A percentile compares a stretch with the other conserved stretches of the same genome.
These are phyloP conservation scores for Penium margaritaceum DNA, from an alignment of 139 green algal genomes.

Conservation along the genomic window DNA sequence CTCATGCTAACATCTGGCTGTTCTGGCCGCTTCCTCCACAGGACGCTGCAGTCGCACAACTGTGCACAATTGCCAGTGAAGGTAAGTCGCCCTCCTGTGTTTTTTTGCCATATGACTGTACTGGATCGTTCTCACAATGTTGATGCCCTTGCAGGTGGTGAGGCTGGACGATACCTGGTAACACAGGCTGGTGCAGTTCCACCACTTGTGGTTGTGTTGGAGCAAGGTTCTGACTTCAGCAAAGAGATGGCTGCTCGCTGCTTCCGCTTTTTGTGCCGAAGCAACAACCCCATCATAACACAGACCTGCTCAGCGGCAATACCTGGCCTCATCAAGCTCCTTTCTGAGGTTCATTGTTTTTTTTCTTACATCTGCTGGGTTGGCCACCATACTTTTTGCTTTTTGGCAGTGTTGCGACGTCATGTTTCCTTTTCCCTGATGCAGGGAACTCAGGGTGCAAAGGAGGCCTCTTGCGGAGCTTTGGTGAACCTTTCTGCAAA, in stretches of 20 bases:
- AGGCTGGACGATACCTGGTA: constrained; percentile 5
- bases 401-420: too few species aligned
- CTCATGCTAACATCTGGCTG: neutral
- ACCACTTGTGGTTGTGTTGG: constrained; percentile 13
- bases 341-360: too few species aligned
- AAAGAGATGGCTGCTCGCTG: constrained; percentile 13
- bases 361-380: too few species aligned
- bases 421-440: too few species aligned
- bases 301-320: constrained; percentile 9
- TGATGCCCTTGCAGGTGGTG: neutral
- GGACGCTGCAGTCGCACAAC: neutral
- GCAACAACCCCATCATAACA: constrained; percentile 21
- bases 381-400: too few species aligned
- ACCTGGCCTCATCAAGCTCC: constrained; percentile 1
- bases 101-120: neutral
- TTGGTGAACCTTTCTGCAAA: constrained; percentile 34
- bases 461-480: constrained; percentile 11
- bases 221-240: neutral
- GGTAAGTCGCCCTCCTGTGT: neutral
- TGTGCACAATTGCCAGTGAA: neutral
- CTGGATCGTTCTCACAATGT: neutral
- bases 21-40: neutral
- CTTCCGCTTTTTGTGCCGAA: constrained; percentile 24
- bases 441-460: constrained; percentile 17
- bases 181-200: constrained; percentile 21